Evolutionary conservation across 345 rosid genomes (phyloP).

Genomic region (Eucalyptus marginata): DNA sequence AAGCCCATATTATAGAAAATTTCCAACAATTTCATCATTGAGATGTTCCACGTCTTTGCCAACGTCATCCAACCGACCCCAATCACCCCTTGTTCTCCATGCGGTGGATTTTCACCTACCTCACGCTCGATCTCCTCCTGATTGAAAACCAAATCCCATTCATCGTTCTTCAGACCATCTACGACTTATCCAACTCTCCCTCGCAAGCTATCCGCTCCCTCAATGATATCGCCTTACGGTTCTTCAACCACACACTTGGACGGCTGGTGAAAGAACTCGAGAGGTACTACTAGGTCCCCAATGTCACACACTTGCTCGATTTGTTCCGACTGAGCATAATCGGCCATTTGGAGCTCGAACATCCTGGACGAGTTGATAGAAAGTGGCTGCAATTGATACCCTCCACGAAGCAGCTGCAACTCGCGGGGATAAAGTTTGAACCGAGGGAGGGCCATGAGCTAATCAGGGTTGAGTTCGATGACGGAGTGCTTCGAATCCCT

Average conservation of each 20-base stretch:
- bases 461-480: background rate
- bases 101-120: background rate
- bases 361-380: background rate
- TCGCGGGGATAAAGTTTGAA: background rate
- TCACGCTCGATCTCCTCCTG: background rate
- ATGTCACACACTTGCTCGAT: background rate
- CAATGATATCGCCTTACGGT: background rate
- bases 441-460: background rate
- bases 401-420: background rate
- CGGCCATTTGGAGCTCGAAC: background rate
- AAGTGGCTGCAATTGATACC: background rate
- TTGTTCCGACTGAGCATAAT: background rate
- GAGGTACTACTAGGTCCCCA: background rate
- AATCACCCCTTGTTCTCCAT: background rate
- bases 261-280: background rate
- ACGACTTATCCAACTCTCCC: background rate
- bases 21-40: background rate
- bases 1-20: too few species aligned
- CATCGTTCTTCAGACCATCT: background rate
- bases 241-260: background rate
- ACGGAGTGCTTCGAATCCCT: background rate
- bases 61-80: background rate
- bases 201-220: background rate
- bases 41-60: accelerated
- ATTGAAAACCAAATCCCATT: background rate